Base-by-base conservation (phyloP, 2,329 filamentous ascomycete genomes). In the Aspergillus neotritici region DNA sequence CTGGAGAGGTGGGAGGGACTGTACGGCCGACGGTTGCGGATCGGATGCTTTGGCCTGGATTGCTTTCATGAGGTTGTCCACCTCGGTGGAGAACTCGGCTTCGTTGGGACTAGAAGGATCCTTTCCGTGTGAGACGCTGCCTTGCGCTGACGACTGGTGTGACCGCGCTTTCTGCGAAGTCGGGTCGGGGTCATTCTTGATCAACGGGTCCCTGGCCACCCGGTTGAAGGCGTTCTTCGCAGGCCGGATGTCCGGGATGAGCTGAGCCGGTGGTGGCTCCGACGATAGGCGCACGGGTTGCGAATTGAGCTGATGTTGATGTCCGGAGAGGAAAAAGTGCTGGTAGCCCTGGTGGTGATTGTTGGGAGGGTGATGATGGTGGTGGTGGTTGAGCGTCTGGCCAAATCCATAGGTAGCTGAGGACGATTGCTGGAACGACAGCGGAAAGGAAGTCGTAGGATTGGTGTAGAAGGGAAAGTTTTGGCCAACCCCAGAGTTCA, bases 31-130 rank as follows among this genome's bases (percentile, higher is more conserved):
- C 13, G 58, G 48, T 37, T 50, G 53, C 28, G 52, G 43, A 31
- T 36, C 42, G 30, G 74, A 8, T 25, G 7, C 67, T 57, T 84
- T 86, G 34, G 79, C 72, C 63, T 95, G 89, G 35, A 96, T 91
- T 1, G 84, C 80, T 65, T 84, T 88, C 88, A 96, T 94, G 33
- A 97, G 70, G 33, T 82, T 83, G 62, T 96, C 90, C 31, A 96
- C 82, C 46, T 87, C 80, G 0, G 89, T 95, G n/a, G 79, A 77
- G 62, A 90, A 91, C 47, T 78, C 75, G 31, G 80, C 69, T n/a
- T 78, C 71, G 3, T 50, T 67, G 46, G 71, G 63, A 25, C 73
- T 67, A 8, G 21, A 25, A 25, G 71, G 67, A 51, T 69, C 69
- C 62, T 74, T 78, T 51, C 33, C 40, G 13, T 46, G 50, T 35